These are phyloP conservation scores for Skeletonema grethae DNA, from an alignment of 108 stramenopile species.

Conservation along the genomic window DNA sequence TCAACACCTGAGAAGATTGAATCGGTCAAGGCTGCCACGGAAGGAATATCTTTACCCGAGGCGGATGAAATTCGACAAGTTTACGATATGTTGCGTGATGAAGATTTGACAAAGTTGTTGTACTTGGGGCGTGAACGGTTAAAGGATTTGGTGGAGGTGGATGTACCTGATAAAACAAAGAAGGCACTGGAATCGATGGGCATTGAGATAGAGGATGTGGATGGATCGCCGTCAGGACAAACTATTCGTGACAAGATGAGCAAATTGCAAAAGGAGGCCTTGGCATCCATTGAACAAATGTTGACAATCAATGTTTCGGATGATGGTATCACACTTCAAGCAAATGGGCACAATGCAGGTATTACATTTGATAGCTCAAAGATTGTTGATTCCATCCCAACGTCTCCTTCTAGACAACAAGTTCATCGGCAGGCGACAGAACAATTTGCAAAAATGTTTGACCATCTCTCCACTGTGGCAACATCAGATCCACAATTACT, in stretches of 20 bases:
- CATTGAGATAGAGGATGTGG: slow-evolving; percentile 54
- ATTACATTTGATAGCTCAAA: slow-evolving; percentile 25
- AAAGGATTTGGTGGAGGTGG: slow-evolving; percentile 64
- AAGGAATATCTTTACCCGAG: slow-evolving; percentile 27
- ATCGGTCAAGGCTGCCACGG: slow-evolving; percentile 13
- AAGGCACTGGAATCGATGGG: slow-evolving; percentile 62
- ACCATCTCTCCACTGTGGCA: slow-evolving; percentile 64
- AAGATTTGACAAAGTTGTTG: slow-evolving; percentile 75
- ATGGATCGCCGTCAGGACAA: slow-evolving; percentile 1
- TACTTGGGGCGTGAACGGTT: slow-evolving; percentile 66
- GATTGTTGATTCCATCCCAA: slow-evolving; percentile 6
- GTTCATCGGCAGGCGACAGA: slow-evolving; percentile 25
- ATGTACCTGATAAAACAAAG: slow-evolving; percentile 64
- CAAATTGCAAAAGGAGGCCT: slow-evolving; percentile 67
- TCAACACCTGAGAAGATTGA: background rate
- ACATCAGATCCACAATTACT: slow-evolving; percentile 71
- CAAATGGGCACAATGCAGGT: slow-evolving; percentile 1
- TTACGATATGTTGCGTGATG: slow-evolving; percentile 78
- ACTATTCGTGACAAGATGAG: slow-evolving; percentile 36
- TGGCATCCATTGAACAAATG: slow-evolving; percentile 41
- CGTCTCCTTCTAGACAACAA: background rate
- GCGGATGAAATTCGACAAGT: slow-evolving; percentile 66
- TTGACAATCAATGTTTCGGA: slow-evolving; percentile 18
- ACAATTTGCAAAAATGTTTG: slow-evolving; percentile 76
- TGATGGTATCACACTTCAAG: slow-evolving; percentile 17